Percentiles rank a stretch among this genome's conserved stretches.
Conservation (phyloP, 768 basidiomycete species). For the Cystofilobasidium capitatum region DNA sequence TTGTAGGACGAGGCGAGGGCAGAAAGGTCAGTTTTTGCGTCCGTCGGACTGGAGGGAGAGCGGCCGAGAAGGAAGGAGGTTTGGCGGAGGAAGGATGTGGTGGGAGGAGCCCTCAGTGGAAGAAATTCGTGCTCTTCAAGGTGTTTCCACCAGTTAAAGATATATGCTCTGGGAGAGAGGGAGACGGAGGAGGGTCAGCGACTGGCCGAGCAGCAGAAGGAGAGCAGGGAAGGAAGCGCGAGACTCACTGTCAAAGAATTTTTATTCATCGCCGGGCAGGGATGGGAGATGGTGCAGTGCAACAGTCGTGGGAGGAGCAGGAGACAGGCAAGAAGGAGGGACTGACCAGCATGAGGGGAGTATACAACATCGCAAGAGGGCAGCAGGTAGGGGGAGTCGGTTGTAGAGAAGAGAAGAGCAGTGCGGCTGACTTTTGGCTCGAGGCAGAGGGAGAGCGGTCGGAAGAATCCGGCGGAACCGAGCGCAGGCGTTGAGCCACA, state of each 20-base stretch:
- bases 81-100: neutral
- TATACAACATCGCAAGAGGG: too few species aligned
- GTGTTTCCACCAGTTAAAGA: slow-evolving; percentile 4
- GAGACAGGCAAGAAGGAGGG: neutral
- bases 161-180: slow-evolving; percentile 6
- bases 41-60: neutral
- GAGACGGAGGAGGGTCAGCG: neutral
- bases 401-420: neutral
- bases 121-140: slow-evolving; percentile 11
- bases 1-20: neutral
- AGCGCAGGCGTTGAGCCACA: too few species aligned
- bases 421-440: too few species aligned
- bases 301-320: slow-evolving; percentile 1
- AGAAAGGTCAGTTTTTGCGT: neutral
- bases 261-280: slow-evolving; percentile 5
- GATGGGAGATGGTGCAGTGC: slow-evolving; percentile 3
- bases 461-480: too few species aligned
- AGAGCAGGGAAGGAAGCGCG: neutral
- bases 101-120: neutral
- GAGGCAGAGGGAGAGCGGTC: too few species aligned
- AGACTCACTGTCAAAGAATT: slow-evolving; percentile 7
- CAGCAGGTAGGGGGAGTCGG: neutral
- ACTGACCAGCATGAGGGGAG: slow-evolving; percentile 2
- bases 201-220: neutral
- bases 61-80: neutral